Evolutionary conservation across 2,329 filamentous ascomycete genomes (phyloP).

Genomic region (Calonectria pseudoreteaudii): DNA sequence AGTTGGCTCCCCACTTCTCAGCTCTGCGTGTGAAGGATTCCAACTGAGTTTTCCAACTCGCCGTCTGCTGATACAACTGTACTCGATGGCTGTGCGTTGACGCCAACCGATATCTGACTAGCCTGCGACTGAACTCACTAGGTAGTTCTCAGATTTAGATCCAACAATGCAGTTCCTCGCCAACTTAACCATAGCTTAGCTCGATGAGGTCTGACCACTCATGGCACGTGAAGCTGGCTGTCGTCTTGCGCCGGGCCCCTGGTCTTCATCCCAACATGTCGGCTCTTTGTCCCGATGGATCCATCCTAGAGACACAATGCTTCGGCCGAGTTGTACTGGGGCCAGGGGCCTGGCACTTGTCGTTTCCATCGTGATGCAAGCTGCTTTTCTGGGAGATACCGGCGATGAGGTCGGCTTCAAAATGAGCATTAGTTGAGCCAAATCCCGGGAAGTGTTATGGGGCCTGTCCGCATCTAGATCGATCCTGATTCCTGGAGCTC

Average conservation of each 20-base stretch:
- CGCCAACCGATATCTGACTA: constrained; percentile 9
- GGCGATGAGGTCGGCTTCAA: background rate
- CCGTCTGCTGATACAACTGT: background rate
- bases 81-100: constrained; percentile 10
- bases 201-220: background rate
- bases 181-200: constrained; percentile 12
- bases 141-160: constrained; percentile 5
- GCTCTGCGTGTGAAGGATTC: background rate
- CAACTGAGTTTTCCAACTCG: background rate
- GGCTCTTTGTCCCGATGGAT: constrained; percentile 8
- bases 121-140: background rate
- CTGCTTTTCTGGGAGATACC: background rate
- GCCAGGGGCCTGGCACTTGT: background rate
- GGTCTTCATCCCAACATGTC: constrained; percentile 4
- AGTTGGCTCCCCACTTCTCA: constrained; percentile 3
- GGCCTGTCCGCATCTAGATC: background rate
- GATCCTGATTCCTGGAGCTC: constrained; percentile 6
- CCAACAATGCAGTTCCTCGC: constrained; percentile 8
- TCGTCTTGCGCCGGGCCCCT: background rate
- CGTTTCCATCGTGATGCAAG: constrained; percentile 4
- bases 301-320: constrained; percentile 6
- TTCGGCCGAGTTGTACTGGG: constrained; percentile 21
- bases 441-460: background rate
- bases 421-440: background rate
- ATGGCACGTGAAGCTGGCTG: background rate